These are phyloP conservation scores for Ogataea neopini DNA, from an alignment of 805 yeast genomes.

Conservation along the genomic window DNA sequence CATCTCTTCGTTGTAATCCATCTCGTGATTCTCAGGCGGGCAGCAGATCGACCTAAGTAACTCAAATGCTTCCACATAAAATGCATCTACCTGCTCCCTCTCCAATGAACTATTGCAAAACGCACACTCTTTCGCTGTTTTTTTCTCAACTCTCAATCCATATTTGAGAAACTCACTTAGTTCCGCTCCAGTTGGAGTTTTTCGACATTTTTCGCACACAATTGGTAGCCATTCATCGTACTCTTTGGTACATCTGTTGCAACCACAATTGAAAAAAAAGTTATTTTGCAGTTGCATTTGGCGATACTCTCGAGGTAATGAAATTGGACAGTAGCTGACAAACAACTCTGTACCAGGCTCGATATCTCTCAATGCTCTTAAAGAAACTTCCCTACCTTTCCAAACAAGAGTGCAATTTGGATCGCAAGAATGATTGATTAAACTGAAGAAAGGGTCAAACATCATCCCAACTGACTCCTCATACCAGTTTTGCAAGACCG, in stretches of 20 bases:
- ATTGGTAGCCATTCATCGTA: conserved; percentile 34
- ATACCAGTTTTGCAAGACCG: conserved; percentile 29
- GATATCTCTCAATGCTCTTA: conserved; percentile 27
- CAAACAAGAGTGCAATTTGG: conserved; percentile 36
- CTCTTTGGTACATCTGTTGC: conserved; percentile 28
- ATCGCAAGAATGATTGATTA: conserved; percentile 43
- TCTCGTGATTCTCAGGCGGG: conserved; percentile 5
- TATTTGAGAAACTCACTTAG: conserved; percentile 5
- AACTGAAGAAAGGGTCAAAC: conserved; percentile 40
- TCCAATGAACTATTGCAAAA: background rate
- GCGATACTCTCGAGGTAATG: conserved; percentile 34
- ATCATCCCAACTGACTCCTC: conserved; percentile 35
- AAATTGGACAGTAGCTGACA: conserved; percentile 33
- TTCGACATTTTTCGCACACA: conserved; percentile 28
- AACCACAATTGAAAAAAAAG: conserved; percentile 39
- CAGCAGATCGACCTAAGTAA: conserved; percentile 9
- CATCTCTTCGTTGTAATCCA: conserved; percentile 5
- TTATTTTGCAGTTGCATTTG: conserved; percentile 29
- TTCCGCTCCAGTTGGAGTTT: conserved; percentile 16
- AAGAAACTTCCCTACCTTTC: conserved; percentile 18
- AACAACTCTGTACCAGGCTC: conserved; percentile 30
- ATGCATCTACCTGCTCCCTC: background rate
- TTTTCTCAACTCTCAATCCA: conserved; percentile 11
- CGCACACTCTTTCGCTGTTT: background rate
- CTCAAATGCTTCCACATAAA: conserved; percentile 5